Base-by-base conservation (phyloP, 2,329 filamentous ascomycete genomes). In the Arthroderma sp. region DNA sequence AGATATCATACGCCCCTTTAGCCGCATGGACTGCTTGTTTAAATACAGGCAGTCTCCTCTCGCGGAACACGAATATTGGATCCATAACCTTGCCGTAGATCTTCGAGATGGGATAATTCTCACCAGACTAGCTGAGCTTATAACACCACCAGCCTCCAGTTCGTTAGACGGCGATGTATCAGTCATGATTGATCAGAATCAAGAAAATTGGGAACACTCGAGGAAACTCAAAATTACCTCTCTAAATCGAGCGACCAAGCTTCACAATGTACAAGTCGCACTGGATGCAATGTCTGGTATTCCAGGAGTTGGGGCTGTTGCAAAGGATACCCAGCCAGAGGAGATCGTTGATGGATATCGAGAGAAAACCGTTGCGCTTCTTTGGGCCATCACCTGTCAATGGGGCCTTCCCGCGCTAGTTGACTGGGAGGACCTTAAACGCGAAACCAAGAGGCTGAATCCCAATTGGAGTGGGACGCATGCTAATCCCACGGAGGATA, bases 291-390 rank as follows among this genome's bases (percentile, higher is more conserved):
- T 81, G 8, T 55, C 59, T n/a, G 61, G 60, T 7, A 60, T 70
- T 5, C 58, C 57, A 7, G 66, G 67, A 1, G 59, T 69, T 8
- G 61, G 57, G 3, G 53, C 57, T 8, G 63, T 71, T 8, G 56
- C 67, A 4, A 57, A 61, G 22, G 62, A 65, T 31, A 60, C 78
- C 32, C 66, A 60, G 9, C 68, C 77, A 0, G 71, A 74, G 34
- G 74, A 81, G 44, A 72, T 81, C 39, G 75, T 81, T 5, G 71
- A 80, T 51, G 78, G 78, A 2, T 75, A 80, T 52, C 71, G 78
- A 6, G 77, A 81, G 53, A 80, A 76, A 58, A 81, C 77, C 0
- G 64, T 81, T 38, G 70, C 68, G 4, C 62, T 81, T 6, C 63
- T 82, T 4, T 80, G 77, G 77, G 65, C 66, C 3, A 62, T 81